Evolutionary conservation across 345 rosid species (phyloP), one percentile per base, ranked within the genome.

Genomic region (Eucalyptus erythrocorys): DNA sequence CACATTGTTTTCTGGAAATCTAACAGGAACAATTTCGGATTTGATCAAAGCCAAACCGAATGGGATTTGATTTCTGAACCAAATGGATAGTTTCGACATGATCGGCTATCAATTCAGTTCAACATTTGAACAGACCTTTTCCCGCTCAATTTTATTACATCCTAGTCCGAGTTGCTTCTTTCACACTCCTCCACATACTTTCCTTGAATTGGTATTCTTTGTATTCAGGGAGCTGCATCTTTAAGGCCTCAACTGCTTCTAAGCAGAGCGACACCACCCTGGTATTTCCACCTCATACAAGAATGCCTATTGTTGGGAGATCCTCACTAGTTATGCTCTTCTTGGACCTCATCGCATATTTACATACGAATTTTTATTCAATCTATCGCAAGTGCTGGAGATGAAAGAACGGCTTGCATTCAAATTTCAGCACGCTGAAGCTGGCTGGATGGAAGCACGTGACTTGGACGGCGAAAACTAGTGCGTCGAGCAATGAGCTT

Each of bases 111-210:
- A 5, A 26, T 55, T 55, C 61, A 24, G 6, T 55, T 24, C 61
- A 55, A 55, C 1, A 59, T 59, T 5, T 59, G 66, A 59, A 59
- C 32, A 1, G 3, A 59, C 26, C 32, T 5, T 66, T n/a, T 66
- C 22, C 0, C 0, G 1, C 76, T 15, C 6, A 0, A 66, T n/a
- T 15, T 19, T 66, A 66, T n/a, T 15, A n/a, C 0, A 8, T 7
- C 11, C 0, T n/a, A n/a, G 10, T 66, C 37, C 21, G 1, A n/a
- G 37, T 64, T 30, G 40, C 37, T 64, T 64, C 76, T 64, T 64
- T n/a, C 53, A n/a, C 37, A n/a, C 21, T 64, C 76, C 40, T 64
- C 40, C 55, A 50, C 2, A 8, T 14, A n/a, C 40, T n/a, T 64
- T 64, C 37, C 10, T 64, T 14, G 76, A 64, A n/a, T 15, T 64